Conservation (phyloP, 176 grass and related monocot species). For the Carex myosuroides region DNA sequence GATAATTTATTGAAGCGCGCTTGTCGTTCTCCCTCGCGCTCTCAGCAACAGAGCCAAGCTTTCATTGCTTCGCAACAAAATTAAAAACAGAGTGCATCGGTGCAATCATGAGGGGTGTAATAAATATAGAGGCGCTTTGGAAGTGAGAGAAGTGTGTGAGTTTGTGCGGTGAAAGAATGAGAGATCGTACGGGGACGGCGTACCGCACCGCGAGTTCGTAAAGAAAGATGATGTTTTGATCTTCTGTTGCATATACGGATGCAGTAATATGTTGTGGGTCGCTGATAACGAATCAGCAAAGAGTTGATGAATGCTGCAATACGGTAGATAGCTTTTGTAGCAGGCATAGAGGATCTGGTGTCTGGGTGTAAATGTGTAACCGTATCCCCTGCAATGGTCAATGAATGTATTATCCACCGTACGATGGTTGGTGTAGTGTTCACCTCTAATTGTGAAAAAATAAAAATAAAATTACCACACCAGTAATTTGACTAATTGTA, state of each 20-base stretch:
- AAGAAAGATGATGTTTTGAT: not conserved
- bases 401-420: not conserved
- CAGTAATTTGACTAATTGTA: no score
- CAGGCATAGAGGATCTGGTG: not conserved
- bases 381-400: not conserved
- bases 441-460: no score
- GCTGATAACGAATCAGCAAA: not conserved
- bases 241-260: not conserved
- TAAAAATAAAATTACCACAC: no score
- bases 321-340: no score
- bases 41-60: not conserved
- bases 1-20: slow-evolving; percentile 3
- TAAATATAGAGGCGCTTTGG: not conserved
- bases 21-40: not conserved
- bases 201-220: not conserved
- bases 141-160: not conserved
- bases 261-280: not conserved
- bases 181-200: not conserved
- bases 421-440: not conserved
- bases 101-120: not conserved
- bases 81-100: not conserved
- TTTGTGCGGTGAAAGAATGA: not conserved
- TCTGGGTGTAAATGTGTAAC: not conserved
- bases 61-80: not conserved
- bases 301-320: no score